Base-by-base conservation (phyloP, 495 filamentous ascomycete genomes). In the Penicillium paxilli region DNA sequence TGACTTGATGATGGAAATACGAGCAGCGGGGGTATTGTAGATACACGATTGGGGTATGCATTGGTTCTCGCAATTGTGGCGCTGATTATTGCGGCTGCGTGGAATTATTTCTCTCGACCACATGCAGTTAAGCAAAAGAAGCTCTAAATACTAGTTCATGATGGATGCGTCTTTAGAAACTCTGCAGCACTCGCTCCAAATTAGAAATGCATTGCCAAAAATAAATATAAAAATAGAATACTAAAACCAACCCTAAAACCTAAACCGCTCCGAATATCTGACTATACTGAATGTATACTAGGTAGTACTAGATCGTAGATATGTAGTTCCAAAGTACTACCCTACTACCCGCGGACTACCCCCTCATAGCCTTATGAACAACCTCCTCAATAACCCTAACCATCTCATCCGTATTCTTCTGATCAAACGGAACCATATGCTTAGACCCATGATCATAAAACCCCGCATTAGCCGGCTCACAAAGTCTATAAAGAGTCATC, bases 21-120 rank as follows among this genome's bases (percentile, higher is more conserved):
- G 7, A 16, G 17, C 8, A n/a, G 4, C 28, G 33, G 21, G 46
- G 7, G 25, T 26, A 28, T 14, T 32, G 30, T 9, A 9, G n/a
- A 5, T 51, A 23, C 28, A 20, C 41, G 46, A 25, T 56, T 65
- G 58, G 54, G 58, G 48, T 64, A 37, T 44, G 60, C 56, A 42
- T 37, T 68, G 37, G 26, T 62, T 23, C 14, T 82, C 14, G 75
- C 80, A 4, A 59, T 83, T 47, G 62, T 82, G 56, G 63, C 78
- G 24, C 61, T 85, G 47, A 64, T 87, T 38, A 74, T 79, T 57
- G 80, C 80, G 45, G 64, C 83, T 42, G 64, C 44, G 16, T 67
- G 61, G 61, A 60, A 46, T 50, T 63, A 40, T 33, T 22, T 53
- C 12, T 37, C 23, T 21, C 45, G 20, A 24, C 32, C 24, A n/a